Conservation (phyloP, 176 grass and related monocot genomes). For the Coix lacrymajobi region DNA sequence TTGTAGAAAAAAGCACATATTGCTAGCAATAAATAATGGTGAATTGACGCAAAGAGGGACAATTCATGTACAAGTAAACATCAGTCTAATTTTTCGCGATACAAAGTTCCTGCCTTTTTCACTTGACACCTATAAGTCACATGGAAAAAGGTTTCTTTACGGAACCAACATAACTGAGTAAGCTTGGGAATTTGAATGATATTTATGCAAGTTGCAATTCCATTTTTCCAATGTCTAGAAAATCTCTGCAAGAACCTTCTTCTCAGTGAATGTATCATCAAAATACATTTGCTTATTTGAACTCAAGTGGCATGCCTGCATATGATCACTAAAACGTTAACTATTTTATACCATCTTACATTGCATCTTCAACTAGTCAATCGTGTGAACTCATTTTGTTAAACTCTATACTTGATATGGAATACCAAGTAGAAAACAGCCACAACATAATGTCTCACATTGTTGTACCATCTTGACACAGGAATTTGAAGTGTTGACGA, state of each 20-base stretch:
- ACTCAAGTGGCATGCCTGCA: not conserved
- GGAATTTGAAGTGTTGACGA: no score
- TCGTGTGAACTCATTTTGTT: not conserved
- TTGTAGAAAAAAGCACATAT: not conserved
- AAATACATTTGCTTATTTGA: not conserved
- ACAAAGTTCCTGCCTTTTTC: not conserved
- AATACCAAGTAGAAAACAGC: not conserved
- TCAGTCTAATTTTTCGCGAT: not conserved
- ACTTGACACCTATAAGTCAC: slow-evolving; percentile 27
- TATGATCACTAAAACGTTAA: not conserved
- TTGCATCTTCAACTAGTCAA: not conserved
- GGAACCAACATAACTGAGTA: not conserved
- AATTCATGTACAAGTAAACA: slow-evolving; percentile 24
- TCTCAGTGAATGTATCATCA: not conserved
- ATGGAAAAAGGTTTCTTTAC: slow-evolving; percentile 16
- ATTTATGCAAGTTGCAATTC: not conserved
- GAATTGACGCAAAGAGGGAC: slow-evolving; percentile 27
- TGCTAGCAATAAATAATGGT: not conserved
- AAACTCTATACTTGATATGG: not conserved
- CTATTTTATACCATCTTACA: not conserved
- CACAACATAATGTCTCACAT: no score
- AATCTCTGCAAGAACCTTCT: not conserved
- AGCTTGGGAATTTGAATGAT: not conserved
- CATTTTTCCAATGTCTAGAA: not conserved
- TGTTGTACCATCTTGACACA: no score